A percentile compares a stretch with the other conserved stretches of the same genome.
These are phyloP conservation scores for Helotiales sp. DNA, from an alignment of 2,329 filamentous ascomycete species.

Conservation along the genomic window DNA sequence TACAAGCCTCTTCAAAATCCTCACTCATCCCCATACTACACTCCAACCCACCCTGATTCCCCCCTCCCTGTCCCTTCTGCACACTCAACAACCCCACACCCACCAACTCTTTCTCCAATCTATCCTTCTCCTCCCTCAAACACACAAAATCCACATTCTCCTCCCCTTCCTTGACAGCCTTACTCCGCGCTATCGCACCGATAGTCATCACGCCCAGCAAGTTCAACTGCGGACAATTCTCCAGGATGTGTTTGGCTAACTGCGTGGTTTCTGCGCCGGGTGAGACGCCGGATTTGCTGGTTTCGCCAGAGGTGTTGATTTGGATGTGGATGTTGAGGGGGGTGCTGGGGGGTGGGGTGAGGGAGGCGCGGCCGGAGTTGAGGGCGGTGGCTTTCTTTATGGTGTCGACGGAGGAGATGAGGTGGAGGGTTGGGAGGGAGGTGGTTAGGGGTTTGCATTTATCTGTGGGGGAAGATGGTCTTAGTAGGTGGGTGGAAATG, in stretches of 20 bases:
- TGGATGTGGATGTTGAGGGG: constrained; percentile 75
- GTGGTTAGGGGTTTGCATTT: constrained; percentile 87
- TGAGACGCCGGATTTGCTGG: constrained; percentile 79
- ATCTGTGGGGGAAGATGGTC: constrained; percentile 53
- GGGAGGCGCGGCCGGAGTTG: constrained; percentile 72
- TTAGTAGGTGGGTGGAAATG: neutral
- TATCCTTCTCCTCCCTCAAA: constrained; percentile 72
- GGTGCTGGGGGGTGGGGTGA: constrained; percentile 48
- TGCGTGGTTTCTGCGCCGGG: constrained; percentile 65
- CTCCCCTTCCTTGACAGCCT: constrained; percentile 72
- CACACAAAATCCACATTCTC: constrained; percentile 89
- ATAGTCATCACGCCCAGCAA: constrained; percentile 95
- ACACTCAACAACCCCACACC: constrained; percentile 71
- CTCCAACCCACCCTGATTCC: constrained; percentile 70
- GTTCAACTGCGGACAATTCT: constrained; percentile 73
- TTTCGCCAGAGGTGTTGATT: constrained; percentile 92
- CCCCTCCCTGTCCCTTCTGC: constrained; percentile 57
- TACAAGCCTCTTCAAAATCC: constrained; percentile 90
- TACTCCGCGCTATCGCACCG: constrained; percentile 86
- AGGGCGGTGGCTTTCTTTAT: constrained; percentile 85
- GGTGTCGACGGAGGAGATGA: constrained; percentile 88
- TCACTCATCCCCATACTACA: constrained; percentile 99
- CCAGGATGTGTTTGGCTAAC: constrained; percentile 72
- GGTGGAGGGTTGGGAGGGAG: constrained; percentile 86
- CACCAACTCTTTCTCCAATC: constrained; percentile 66